A percentile compares a stretch with the other conserved stretches of the same genome.
These are phyloP conservation scores for Sugiyamaella chiloensis DNA, from an alignment of 805 yeast genomes.

Conservation along the genomic window DNA sequence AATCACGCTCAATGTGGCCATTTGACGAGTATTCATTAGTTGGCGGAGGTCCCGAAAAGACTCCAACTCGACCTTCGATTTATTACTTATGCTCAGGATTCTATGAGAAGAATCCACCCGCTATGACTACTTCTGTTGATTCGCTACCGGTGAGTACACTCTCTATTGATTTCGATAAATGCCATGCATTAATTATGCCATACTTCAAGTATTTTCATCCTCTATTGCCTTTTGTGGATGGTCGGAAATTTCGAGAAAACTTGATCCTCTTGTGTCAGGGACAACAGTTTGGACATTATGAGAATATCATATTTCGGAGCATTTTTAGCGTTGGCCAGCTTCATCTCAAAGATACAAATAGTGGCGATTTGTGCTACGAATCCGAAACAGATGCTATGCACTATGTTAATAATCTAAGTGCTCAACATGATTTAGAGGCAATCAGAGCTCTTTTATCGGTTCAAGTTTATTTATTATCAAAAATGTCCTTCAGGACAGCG, in stretches of 20 bases:
- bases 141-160: not conserved
- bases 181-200: slow-evolving; percentile 3
- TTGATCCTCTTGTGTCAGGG: not conserved
- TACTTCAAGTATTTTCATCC: slow-evolving; percentile 10
- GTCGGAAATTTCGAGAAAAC: not conserved
- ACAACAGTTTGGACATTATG: not conserved
- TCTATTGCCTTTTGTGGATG: slow-evolving; percentile 7
- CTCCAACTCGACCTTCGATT: not conserved
- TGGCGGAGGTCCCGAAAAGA: not conserved
- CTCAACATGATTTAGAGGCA: not conserved
- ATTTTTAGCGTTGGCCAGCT: slow-evolving; percentile 3
- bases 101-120: not conserved
- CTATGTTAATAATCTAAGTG: slow-evolving; percentile 1
- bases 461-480: slow-evolving; percentile 5
- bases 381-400: slow-evolving; percentile 1
- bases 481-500: slow-evolving; percentile 3
- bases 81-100: not conserved
- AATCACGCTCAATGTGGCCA: not conserved
- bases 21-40: slow-evolving; percentile 2
- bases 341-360: not conserved
- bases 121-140: not conserved
- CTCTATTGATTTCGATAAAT: not conserved
- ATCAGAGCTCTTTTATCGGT: slow-evolving; percentile 3
- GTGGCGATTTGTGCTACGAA: not conserved
- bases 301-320: not conserved